These are phyloP conservation scores for Fimicolochytrium jonesii DNA, from an alignment of 192 early-diverging fungal species.

Conservation along the genomic window DNA sequence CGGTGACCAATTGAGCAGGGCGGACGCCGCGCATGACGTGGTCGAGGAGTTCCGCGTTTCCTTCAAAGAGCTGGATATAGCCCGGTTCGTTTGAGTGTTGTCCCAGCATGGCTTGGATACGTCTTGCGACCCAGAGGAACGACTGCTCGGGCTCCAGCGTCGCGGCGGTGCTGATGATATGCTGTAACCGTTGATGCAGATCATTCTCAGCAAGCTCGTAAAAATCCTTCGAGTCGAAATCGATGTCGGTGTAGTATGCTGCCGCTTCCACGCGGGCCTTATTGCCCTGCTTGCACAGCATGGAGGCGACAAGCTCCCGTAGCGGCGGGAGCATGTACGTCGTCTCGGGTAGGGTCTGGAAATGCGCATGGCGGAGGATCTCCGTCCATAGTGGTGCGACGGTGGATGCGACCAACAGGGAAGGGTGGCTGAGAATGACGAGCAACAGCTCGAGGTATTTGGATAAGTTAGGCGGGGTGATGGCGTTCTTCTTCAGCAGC, in stretches of 20 bases:
- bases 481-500: not conserved
- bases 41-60: not conserved
- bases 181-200: constrained; percentile 10
- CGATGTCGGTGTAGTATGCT: constrained; percentile 14
- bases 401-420: constrained; percentile 21
- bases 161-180: constrained; percentile 11
- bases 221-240: constrained; percentile 23
- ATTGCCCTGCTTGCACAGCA: not conserved
- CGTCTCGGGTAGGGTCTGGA: constrained; percentile 17
- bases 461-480: not conserved
- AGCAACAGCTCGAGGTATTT: constrained; percentile 26
- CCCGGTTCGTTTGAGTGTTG: not conserved
- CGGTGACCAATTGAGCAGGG: not conserved
- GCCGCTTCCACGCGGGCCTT: too few species aligned
- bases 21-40: not conserved
- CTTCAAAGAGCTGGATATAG: constrained; percentile 10
- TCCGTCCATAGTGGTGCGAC: constrained; percentile 21
- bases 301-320: not conserved
- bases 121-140: constrained; percentile 5
- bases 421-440: constrained; percentile 28
- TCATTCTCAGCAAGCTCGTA: not conserved
- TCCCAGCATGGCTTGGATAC: constrained; percentile 3
- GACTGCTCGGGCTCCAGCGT: constrained; percentile 5
- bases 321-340: not conserved
- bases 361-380: constrained; percentile 16